Conservation (phyloP, 352 stramenopile species). For the Phytophthora aleatoria region DNA sequence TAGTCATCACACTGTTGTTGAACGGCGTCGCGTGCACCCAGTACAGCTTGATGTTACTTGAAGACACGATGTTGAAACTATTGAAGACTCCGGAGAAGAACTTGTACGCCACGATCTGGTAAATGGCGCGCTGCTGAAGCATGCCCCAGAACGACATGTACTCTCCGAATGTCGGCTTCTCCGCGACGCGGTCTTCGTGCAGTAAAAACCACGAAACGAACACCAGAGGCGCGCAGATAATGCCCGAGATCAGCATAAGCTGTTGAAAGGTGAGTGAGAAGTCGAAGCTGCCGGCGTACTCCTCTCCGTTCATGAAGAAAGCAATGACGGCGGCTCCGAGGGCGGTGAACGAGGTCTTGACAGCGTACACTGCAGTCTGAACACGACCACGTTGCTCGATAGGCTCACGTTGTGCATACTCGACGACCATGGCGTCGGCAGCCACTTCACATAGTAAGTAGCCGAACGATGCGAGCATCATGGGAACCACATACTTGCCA, state of each 20-base stretch:
- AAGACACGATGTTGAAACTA: slow-evolving; percentile 59
- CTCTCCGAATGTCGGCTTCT: slow-evolving; percentile 19
- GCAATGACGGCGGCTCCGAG: slow-evolving; percentile 46
- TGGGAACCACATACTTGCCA: slow-evolving; percentile 53
- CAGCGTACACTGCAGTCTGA: slow-evolving; percentile 52
- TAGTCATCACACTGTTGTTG: slow-evolving; percentile 58
- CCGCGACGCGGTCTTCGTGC: slow-evolving; percentile 33
- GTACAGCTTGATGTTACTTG: slow-evolving; percentile 53
- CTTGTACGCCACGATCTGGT: slow-evolving; percentile 58
- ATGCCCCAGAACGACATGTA: slow-evolving; percentile 61
- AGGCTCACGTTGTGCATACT: slow-evolving; percentile 58
- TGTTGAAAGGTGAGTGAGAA: slow-evolving; percentile 52
- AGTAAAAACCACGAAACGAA: slow-evolving; percentile 49
- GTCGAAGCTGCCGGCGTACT: slow-evolving; percentile 49
- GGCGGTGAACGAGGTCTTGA: slow-evolving; percentile 47
- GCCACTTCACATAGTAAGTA: slow-evolving; percentile 61
- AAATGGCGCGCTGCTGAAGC: slow-evolving; percentile 48
- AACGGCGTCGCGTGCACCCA: slow-evolving; percentile 62
- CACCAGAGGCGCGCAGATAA: slow-evolving; percentile 36
- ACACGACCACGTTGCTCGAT: slow-evolving; percentile 46
- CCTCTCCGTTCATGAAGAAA: slow-evolving; percentile 51
- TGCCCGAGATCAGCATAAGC: slow-evolving; percentile 44
- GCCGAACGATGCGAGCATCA: slow-evolving; percentile 64
- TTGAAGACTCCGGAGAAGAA: slow-evolving; percentile 68
- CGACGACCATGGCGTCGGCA: slow-evolving; percentile 61